Percentiles rank a stretch among this genome's conserved stretches.
These are phyloP conservation scores for Arbutus unedo DNA, from an alignment of 148 eudicot genomes.

Conservation along the genomic window DNA sequence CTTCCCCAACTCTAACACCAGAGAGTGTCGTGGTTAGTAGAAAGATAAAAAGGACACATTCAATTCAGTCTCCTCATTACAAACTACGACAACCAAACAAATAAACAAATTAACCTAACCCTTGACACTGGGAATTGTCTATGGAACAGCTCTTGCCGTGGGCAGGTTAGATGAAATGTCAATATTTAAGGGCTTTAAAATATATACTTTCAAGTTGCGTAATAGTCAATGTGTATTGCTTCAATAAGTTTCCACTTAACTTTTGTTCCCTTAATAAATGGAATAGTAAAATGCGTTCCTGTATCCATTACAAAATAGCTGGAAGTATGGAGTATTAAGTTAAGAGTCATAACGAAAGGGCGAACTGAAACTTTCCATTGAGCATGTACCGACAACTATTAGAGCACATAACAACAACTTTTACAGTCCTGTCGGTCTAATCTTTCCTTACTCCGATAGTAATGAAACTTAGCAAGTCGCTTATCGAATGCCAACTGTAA, in stretches of 20 bases:
- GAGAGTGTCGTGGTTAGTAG: background rate
- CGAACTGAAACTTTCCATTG: background rate
- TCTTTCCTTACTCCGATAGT: background rate
- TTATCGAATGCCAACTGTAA: background rate
- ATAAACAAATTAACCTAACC: background rate
- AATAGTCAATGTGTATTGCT: background rate
- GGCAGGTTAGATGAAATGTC: background rate
- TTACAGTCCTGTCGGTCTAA: background rate
- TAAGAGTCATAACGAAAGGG: background rate
- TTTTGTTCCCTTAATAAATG: background rate
- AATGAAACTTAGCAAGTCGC: background rate
- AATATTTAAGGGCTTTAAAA: background rate
- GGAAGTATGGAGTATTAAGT: background rate
- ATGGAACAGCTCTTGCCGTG: background rate
- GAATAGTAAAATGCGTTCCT: background rate
- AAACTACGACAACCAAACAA: background rate
- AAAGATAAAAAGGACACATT: background rate
- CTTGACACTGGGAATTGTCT: background rate
- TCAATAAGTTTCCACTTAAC: background rate
- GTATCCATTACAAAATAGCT: background rate
- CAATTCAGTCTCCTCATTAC: background rate
- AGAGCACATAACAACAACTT: background rate
- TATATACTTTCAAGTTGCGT: background rate
- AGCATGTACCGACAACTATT: background rate
- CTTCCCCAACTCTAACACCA: background rate